Evolutionary conservation across 2,329 filamentous ascomycete genomes (phyloP).

Genomic region (Cadophora sp.): DNA sequence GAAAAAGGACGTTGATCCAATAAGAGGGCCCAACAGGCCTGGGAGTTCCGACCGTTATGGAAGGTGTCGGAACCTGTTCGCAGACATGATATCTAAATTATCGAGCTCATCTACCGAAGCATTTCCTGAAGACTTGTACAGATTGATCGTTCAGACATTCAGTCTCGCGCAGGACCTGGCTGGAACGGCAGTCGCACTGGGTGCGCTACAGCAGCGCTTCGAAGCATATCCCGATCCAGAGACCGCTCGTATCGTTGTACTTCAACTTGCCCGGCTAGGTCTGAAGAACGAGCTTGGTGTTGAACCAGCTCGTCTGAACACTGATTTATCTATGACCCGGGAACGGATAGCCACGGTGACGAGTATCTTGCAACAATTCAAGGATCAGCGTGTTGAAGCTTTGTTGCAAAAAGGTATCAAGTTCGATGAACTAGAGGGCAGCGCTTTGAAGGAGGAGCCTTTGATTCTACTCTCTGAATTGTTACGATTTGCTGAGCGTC

Average conservation of each 20-base stretch:
- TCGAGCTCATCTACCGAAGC: constrained; percentile 39
- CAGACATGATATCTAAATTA: constrained; percentile 56
- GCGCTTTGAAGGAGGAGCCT: constrained; percentile 43
- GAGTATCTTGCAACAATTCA: constrained; percentile 53
- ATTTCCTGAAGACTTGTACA: constrained; percentile 57
- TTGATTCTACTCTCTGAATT: constrained; percentile 41
- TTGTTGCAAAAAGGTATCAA: constrained; percentile 40
- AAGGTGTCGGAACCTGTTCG: constrained; percentile 47
- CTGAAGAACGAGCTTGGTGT: constrained; percentile 44
- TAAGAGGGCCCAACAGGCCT: constrained; percentile 7
- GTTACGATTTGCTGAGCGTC: constrained; percentile 37
- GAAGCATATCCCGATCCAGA: constrained; percentile 53
- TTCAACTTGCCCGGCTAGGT: constrained; percentile 54
- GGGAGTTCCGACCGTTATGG: constrained; percentile 19
- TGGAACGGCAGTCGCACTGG: constrained; percentile 57
- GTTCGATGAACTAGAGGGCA: constrained; percentile 38
- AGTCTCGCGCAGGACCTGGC: constrained; percentile 55
- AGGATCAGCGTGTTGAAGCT: constrained; percentile 39
- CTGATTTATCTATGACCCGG: constrained; percentile 49
- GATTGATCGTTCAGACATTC: constrained; percentile 59
- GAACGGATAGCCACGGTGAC: constrained; percentile 53
- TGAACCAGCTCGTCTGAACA: constrained; percentile 47
- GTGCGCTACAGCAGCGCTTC: constrained; percentile 52
- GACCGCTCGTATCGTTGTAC: constrained; percentile 54
- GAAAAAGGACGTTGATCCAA: constrained; percentile 38